Conservation (phyloP, 768 basidiomycete species). For the Neoboletus subvelutipes region DNA sequence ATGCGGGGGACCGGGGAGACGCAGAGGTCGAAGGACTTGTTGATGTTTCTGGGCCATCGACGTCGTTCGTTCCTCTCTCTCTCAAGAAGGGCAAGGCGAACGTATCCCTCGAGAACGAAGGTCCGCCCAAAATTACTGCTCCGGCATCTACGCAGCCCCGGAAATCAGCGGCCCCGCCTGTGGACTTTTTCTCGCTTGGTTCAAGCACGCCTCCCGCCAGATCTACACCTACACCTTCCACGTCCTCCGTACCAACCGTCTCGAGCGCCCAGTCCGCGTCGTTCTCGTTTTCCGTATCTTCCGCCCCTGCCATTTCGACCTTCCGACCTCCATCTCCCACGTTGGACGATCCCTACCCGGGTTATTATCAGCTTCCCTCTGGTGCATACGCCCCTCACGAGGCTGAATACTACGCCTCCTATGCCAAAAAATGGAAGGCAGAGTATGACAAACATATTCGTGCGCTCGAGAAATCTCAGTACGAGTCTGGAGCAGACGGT, state of each 20-base stretch:
- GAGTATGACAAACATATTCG: constrained; percentile 73
- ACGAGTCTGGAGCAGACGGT: constrained; percentile 39
- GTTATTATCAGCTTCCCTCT: constrained; percentile 82
- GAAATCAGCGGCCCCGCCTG: constrained; percentile 35
- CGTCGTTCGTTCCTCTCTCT: constrained; percentile 58
- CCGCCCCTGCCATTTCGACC: constrained; percentile 67
- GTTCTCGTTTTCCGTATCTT: constrained; percentile 54
- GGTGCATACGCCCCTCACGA: constrained; percentile 80
- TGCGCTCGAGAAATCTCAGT: constrained; percentile 74
- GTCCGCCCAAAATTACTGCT: constrained; percentile 9
- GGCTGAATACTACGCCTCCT: constrained; percentile 61
- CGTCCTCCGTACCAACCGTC: constrained; percentile 6
- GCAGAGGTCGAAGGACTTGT: neutral
- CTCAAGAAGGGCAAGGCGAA: constrained; percentile 61
- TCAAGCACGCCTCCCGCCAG: constrained; percentile 7
- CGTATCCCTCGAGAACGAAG: constrained; percentile 48
- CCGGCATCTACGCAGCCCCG: constrained; percentile 6
- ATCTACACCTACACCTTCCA: neutral
- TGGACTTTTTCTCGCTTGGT: constrained; percentile 74
- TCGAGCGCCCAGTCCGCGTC: constrained; percentile 59
- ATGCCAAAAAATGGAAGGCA: constrained; percentile 69
- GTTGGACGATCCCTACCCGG: constrained; percentile 74
- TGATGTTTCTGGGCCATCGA: constrained; percentile 24
- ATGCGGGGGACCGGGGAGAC: constrained; percentile 17
- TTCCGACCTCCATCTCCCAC: constrained; percentile 75